phyloP scores from a whole-genome alignment of 2,329 filamentous ascomycete species.

The Neoarthrinium moseri region DNA sequence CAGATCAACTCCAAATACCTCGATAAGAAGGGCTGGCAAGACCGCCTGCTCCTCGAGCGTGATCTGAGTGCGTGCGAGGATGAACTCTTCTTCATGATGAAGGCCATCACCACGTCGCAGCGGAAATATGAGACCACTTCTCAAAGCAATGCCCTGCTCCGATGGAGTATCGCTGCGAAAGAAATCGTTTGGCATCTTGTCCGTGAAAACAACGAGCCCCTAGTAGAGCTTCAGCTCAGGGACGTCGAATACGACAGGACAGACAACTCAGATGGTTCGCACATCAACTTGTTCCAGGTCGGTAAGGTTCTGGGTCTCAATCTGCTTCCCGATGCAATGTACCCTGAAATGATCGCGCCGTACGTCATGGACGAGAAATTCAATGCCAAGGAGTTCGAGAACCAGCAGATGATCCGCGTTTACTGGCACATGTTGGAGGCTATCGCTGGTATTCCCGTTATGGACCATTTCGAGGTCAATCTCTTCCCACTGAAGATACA shows the following conservation, averaged over 20 bases:
- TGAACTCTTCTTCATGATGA: conserved; percentile 99
- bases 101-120: conserved; percentile 96
- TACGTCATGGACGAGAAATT: conserved; percentile 70
- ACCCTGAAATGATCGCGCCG: conserved; percentile 92
- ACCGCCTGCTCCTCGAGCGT: conserved; percentile 82
- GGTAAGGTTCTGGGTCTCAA: conserved; percentile 88
- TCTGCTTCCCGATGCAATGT: conserved; percentile 83
- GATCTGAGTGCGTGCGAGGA: conserved; percentile 90
- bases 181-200: conserved; percentile 98
- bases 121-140: conserved; percentile 74
- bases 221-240: conserved; percentile 90
- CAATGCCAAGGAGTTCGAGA: conserved; percentile 50
- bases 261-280: conserved; percentile 95
- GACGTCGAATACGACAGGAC: conserved; percentile 92
- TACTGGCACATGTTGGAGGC: conserved; percentile 99
- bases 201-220: conserved; percentile 78
- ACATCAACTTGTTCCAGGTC: conserved; percentile 88
- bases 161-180: conserved; percentile 90
- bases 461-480: conserved; percentile 95
- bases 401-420: conserved; percentile 84
- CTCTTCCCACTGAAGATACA: conserved; percentile 92
- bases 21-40: conserved; percentile 88
- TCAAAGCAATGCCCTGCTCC: conserved; percentile 75
- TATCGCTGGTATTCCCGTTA: conserved; percentile 94
- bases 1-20: conserved; percentile 86